phyloP scores from a whole-genome alignment of 2,329 filamentous ascomycete genomes.

The Ambrosiella xylebori region DNA sequence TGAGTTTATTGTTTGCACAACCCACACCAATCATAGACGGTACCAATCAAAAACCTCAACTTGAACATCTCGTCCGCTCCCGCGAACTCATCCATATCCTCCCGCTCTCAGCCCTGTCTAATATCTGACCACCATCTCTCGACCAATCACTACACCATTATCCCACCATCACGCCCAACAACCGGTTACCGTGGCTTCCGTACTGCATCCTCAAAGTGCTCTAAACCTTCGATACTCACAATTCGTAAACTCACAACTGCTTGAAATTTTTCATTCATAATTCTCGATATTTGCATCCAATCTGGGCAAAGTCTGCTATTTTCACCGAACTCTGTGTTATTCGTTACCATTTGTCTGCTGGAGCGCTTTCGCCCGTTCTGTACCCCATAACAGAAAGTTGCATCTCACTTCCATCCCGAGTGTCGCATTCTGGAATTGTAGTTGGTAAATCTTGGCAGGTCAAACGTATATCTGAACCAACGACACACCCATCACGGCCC shows the following conservation, averaged over 20 bases:
- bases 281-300: neutral
- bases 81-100: neutral
- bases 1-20: no score
- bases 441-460: neutral
- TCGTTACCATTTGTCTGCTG: neutral
- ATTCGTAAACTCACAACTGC: no score
- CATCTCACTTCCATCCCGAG: neutral
- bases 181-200: conserved; percentile 16
- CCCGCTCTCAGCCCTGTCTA: neutral
- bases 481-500: no score
- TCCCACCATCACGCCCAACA: conserved; percentile 4
- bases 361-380: neutral
- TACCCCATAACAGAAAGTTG: no score
- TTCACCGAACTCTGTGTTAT: neutral
- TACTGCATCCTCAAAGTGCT: conserved; percentile 9
- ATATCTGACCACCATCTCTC: neutral
- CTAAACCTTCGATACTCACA: neutral
- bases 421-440: neutral
- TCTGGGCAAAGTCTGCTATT: neutral
- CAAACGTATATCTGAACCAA: neutral
- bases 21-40: no score
- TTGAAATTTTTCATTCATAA: neutral
- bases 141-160: neutral
- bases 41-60: no score
- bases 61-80: neutral